A percentile compares a stretch with the other conserved stretches of the same genome.
phyloP scores from a whole-genome alignment of 2,329 filamentous ascomycete genomes.

The Daldinia eschscholtzii region DNA sequence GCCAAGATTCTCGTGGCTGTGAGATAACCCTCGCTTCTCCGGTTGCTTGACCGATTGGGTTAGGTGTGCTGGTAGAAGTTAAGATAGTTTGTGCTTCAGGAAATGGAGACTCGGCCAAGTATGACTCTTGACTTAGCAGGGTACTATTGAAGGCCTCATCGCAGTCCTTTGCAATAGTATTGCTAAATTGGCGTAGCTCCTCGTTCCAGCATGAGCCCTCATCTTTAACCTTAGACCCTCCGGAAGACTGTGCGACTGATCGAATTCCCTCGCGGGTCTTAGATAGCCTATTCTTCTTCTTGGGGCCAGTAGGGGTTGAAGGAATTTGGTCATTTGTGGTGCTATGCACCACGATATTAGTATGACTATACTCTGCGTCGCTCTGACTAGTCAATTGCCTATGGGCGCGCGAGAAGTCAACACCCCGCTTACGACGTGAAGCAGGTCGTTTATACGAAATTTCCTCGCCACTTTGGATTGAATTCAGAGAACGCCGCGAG shows the following conservation, averaged over 20 bases:
- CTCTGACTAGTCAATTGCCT: conserved; percentile 51
- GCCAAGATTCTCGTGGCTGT: conserved; percentile 60
- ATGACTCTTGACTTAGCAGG: conserved; percentile 53
- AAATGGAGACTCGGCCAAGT: conserved; percentile 28
- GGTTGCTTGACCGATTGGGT: conserved; percentile 20
- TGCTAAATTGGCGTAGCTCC: conserved; percentile 85
- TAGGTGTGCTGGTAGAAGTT: conserved; percentile 34
- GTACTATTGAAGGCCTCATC: conserved; percentile 90
- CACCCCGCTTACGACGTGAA: conserved; percentile 64
- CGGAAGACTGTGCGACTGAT: conserved; percentile 44
- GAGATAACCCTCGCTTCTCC: conserved; percentile 28
- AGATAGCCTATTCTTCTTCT: conserved; percentile 36
- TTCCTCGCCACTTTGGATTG: conserved; percentile 62
- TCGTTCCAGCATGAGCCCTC: conserved; percentile 66
- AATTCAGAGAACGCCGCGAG: conserved; percentile 61
- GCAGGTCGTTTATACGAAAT: conserved; percentile 58
- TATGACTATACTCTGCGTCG: conserved; percentile 40
- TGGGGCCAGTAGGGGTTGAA: conserved; percentile 42
- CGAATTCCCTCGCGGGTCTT: conserved; percentile 29
- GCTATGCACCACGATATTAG: conserved; percentile 50
- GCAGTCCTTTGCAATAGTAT: conserved; percentile 87
- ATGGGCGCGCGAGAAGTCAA: conserved; percentile 67
- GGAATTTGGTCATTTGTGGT: conserved; percentile 46
- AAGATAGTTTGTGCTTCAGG: conserved; percentile 22
- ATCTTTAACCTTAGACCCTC: conserved; percentile 43